Conservation (phyloP, 2,329 filamentous ascomycete genomes). For the Fusarium sacchari region DNA sequence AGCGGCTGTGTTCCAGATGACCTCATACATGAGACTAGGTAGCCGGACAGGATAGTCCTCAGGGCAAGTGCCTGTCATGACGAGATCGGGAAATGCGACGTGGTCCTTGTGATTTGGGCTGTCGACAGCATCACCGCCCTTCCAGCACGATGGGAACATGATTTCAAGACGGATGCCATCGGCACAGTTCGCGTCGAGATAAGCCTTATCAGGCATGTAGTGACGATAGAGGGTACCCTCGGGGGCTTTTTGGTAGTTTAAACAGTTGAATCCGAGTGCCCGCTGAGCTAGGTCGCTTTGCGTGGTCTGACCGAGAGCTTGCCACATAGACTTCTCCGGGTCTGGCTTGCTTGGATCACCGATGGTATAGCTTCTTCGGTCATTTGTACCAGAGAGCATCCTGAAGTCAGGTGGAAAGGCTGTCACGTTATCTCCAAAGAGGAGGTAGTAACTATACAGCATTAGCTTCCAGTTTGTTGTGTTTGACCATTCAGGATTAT, state of each 20-base stretch:
- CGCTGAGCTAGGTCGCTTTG: constrained; percentile 80
- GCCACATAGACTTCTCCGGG: constrained; percentile 76
- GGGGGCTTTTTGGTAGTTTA: constrained; percentile 76
- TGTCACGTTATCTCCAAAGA: constrained; percentile 70
- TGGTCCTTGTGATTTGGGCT: constrained; percentile 69
- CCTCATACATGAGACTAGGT: constrained; percentile 84
- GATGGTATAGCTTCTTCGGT: constrained; percentile 74
- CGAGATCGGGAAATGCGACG: constrained; percentile 80
- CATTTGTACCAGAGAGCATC: constrained; percentile 82
- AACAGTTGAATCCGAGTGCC: constrained; percentile 92
- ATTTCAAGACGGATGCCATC: constrained; percentile 85
- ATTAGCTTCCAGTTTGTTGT: constrained; percentile 6
- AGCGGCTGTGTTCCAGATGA: constrained; percentile 79
- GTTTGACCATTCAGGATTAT: not conserved
- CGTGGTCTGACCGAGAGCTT: constrained; percentile 65
- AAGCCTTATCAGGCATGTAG: constrained; percentile 80
- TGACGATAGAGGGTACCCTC: constrained; percentile 86
- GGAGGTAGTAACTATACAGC: constrained; percentile 79
- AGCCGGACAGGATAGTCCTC: constrained; percentile 73
- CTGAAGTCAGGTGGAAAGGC: constrained; percentile 82
- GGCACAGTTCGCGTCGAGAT: constrained; percentile 82
- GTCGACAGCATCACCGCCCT: constrained; percentile 72
- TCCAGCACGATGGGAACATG: constrained; percentile 92
- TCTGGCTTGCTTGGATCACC: constrained; percentile 73
- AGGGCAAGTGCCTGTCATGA: constrained; percentile 82